phyloP scores from a whole-genome alignment of 768 basidiomycete genomes.

The Tylopilus felleus region DNA sequence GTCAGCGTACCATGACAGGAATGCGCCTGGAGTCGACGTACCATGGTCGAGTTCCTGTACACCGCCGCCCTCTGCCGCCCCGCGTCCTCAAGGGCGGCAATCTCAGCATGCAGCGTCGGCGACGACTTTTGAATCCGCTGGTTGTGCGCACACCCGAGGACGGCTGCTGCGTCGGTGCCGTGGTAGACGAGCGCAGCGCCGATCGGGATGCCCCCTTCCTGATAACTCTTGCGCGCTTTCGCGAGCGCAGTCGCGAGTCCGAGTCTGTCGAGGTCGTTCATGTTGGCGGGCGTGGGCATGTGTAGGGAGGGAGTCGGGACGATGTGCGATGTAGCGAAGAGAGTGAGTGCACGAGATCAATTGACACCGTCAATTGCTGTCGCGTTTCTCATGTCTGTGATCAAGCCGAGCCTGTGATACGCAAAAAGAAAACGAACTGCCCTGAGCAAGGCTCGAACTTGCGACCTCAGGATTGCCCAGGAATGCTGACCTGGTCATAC shows the following conservation, averaged over 20 bases:
- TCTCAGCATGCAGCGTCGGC: constrained; percentile 47
- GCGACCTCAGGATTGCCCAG: constrained; percentile 52
- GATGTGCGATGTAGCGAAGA: too few relatives aligned
- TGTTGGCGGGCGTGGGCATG: neutral
- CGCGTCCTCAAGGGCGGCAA: constrained; percentile 49
- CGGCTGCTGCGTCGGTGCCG: constrained; percentile 3
- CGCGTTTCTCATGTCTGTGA: too few relatives aligned
- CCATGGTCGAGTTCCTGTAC: constrained; percentile 42
- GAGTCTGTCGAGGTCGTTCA: constrained; percentile 24
- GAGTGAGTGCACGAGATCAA: too few relatives aligned
- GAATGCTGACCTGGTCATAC: constrained; percentile 28
- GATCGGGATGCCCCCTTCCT: constrained; percentile 61
- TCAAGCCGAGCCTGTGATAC: too few relatives aligned
- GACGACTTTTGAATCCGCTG: constrained; percentile 42
- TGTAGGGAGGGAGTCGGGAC: too few relatives aligned
- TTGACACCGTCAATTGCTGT: too few relatives aligned
- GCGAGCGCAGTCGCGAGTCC: constrained; percentile 33
- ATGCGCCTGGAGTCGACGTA: neutral
- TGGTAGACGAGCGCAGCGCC: constrained; percentile 47
- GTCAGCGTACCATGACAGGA: neutral
- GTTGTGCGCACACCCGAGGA: constrained; percentile 46
- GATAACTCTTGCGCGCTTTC: constrained; percentile 46
- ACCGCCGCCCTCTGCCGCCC: constrained; percentile 45
- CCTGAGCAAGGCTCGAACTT: constrained; percentile 59
- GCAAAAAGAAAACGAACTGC: constrained; percentile 25